Evolutionary conservation across 495 filamentous ascomycete species (phyloP).

Genomic region (Cairneyella variabilis): DNA sequence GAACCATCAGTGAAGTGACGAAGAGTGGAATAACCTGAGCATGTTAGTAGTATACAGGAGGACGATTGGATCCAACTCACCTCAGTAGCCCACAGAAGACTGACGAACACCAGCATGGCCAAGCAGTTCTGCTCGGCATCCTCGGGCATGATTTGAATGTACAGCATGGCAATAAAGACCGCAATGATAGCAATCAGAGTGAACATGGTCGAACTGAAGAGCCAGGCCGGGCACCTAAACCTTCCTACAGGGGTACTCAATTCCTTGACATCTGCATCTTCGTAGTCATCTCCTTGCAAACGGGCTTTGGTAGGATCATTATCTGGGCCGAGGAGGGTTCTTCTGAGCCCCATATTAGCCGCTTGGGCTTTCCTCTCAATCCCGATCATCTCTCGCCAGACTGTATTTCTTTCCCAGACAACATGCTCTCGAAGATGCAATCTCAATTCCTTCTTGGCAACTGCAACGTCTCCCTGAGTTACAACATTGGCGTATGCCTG

Average conservation of each 20-base stretch:
- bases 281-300: conserved; percentile 80
- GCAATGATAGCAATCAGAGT: conserved; percentile 66
- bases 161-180: conserved; percentile 69
- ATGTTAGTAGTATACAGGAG: conserved; percentile 1
- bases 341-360: conserved; percentile 77
- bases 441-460: conserved; percentile 78
- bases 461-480: conserved; percentile 68
- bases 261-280: conserved; percentile 53
- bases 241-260: conserved; percentile 77
- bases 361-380: conserved; percentile 95
- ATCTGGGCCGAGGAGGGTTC: conserved; percentile 75
- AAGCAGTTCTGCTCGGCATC: conserved; percentile 94
- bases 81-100: conserved; percentile 95
- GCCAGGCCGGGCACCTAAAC: conserved; percentile 71
- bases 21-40: conserved; percentile 88
- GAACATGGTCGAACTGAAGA: conserved; percentile 76
- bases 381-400: conserved; percentile 98
- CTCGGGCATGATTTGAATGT: conserved; percentile 72
- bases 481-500: conserved; percentile 74
- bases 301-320: conserved; percentile 63
- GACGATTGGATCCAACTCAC: conserved; percentile 39
- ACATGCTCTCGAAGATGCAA: conserved; percentile 95
- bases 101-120: conserved; percentile 90
- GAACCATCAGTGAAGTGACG: conserved; percentile 90
- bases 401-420: conserved; percentile 97